Conservation (phyloP, 345 rosid genomes). For the Acer yangbiense region DNA sequence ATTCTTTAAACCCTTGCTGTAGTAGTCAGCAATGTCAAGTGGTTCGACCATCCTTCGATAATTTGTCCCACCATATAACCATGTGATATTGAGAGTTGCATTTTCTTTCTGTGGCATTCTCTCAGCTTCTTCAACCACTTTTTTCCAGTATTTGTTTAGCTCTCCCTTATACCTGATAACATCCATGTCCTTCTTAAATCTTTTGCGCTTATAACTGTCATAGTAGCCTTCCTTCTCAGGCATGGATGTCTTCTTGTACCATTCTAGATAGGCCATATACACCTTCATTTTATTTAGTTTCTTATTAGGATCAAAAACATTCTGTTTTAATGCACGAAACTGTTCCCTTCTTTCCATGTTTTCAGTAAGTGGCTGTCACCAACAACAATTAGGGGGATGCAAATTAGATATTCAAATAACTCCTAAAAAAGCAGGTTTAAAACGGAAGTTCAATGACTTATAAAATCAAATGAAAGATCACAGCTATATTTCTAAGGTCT, state of each 20-base stretch:
- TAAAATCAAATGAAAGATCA: not conserved
- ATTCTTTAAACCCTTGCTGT: slow-evolving; percentile 27
- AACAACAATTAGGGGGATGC: not conserved
- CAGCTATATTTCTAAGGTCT: not conserved
- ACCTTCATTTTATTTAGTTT: slow-evolving; percentile 45
- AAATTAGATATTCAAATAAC: slow-evolving; percentile 2
- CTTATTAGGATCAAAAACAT: slow-evolving; percentile 24
- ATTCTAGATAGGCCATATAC: slow-evolving; percentile 48
- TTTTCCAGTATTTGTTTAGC: slow-evolving; percentile 49
- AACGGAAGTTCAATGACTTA: not conserved
- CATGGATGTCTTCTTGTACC: slow-evolving; percentile 59
- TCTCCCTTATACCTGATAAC: slow-evolving; percentile 20
- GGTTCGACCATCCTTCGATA: slow-evolving; percentile 79
- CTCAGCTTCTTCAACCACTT: slow-evolving; percentile 47
- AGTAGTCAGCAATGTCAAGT: slow-evolving; percentile 70
- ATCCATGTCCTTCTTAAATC: not conserved
- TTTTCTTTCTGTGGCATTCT: slow-evolving; percentile 52
- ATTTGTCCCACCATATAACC: slow-evolving; percentile 49
- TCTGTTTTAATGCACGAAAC: not conserved
- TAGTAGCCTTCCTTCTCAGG: slow-evolving; percentile 49
- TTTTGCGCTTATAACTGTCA: slow-evolving; percentile 46
- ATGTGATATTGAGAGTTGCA: slow-evolving; percentile 25
- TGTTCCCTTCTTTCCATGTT: slow-evolving; percentile 32
- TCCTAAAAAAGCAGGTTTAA: not conserved
- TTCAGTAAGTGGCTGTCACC: slow-evolving; percentile 23